These are phyloP conservation scores for Trichoderma simmonsii DNA, from an alignment of 2,329 filamentous ascomycete genomes.

Conservation along the genomic window DNA sequence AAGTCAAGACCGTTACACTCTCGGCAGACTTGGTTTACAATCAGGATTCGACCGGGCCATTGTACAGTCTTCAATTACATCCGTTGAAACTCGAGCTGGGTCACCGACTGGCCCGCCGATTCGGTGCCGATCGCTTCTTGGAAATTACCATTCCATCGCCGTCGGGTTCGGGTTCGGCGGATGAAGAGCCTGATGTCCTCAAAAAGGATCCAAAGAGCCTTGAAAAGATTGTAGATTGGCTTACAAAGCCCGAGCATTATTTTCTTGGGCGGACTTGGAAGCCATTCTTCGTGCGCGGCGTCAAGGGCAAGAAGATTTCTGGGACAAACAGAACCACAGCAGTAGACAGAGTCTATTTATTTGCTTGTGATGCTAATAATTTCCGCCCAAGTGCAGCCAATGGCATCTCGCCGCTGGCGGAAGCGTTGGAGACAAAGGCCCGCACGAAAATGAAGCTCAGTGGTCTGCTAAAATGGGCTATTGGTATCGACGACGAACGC, in stretches of 20 bases:
- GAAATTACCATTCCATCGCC: conserved; percentile 52
- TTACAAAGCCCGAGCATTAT: conserved; percentile 33
- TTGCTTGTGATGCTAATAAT: conserved; percentile 50
- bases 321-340: conserved; percentile 26
- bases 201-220: conserved; percentile 32
- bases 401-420: conserved; percentile 26
- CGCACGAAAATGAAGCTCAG: conserved; percentile 37
- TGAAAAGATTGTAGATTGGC: conserved; percentile 32
- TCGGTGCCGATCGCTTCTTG: conserved; percentile 57
- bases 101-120: conserved; percentile 52
- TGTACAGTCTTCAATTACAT: conserved; percentile 47
- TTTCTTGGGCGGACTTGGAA: conserved; percentile 48
- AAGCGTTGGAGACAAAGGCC: conserved; percentile 21
- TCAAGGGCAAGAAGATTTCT: conserved; percentile 36
- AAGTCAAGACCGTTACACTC: conserved; percentile 41
- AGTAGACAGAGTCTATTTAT: conserved; percentile 44
- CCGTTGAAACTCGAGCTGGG: conserved; percentile 48
- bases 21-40: conserved; percentile 42
- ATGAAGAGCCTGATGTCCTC: conserved; percentile 27
- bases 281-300: conserved; percentile 44
- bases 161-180: conserved; percentile 20
- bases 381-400: conserved; percentile 30
- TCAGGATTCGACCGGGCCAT: conserved; percentile 33
- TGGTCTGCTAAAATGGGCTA: conserved; percentile 51
- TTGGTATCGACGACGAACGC: conserved; percentile 38